Conservation (phyloP, 345 rosid species). For the Conringia planisiliqua region DNA sequence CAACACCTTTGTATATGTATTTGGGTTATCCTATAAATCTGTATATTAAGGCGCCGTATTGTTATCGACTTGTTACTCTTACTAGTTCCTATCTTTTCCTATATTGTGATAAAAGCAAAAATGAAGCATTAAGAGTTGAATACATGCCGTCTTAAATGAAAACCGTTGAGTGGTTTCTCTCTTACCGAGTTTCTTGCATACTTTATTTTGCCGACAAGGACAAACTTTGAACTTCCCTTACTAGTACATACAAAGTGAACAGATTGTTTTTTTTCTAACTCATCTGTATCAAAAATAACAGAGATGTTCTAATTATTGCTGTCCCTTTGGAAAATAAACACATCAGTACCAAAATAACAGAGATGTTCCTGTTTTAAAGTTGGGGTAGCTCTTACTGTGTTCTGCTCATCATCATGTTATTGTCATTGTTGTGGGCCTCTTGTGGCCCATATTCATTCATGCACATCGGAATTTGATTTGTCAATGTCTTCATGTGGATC, state of each 20-base stretch:
- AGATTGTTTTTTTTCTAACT: not conserved
- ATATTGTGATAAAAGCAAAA: not conserved
- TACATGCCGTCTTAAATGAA: not conserved
- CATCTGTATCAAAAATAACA: not conserved
- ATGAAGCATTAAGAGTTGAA: not conserved
- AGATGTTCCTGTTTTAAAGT: not conserved
- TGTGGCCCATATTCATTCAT: not conserved
- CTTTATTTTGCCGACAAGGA: not conserved
- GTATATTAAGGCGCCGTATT: not conserved
- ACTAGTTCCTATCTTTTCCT: not conserved
- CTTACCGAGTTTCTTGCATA: not conserved
- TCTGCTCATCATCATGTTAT: not conserved
- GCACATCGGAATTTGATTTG: not conserved
- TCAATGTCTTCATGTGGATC: not conserved
- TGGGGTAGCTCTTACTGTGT: not conserved
- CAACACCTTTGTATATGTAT: not conserved
- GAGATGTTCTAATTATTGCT: not conserved
- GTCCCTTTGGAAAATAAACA: not conserved
- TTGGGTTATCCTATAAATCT: not conserved
- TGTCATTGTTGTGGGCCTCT: not conserved
- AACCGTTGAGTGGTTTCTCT: not conserved
- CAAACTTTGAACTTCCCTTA: not conserved
- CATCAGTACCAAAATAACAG: not conserved
- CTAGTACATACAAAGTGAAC: not conserved
- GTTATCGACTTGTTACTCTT: not conserved